These are phyloP conservation scores for Hymenochaete sp. DNA, from an alignment of 1,284 basidiomycete genomes.

Conservation along the genomic window DNA sequence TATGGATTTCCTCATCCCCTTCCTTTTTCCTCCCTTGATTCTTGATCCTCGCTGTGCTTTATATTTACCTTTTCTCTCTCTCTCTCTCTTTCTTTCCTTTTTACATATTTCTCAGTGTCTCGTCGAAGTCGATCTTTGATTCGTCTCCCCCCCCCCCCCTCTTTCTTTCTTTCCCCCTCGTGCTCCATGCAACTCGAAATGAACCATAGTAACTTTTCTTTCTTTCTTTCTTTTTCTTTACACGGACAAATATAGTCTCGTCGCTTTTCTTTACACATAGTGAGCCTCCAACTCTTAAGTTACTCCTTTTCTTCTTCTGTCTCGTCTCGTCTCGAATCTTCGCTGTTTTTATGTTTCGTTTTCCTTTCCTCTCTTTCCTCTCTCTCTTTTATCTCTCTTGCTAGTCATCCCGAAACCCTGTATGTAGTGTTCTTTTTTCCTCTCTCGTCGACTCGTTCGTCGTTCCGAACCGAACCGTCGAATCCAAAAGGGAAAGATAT, in stretches of 20 bases:
- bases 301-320: too few relatives aligned
- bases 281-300: too few relatives aligned
- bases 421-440: too few relatives aligned
- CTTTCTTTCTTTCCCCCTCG: not conserved
- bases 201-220: not conserved
- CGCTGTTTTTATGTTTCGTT: not conserved
- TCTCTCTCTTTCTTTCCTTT: slow-evolving; percentile 3
- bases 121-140: not conserved
- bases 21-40: too few relatives aligned
- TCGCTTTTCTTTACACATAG: too few relatives aligned
- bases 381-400: not conserved
- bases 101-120: not conserved
- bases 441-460: too few relatives aligned
- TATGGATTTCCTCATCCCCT: too few relatives aligned
- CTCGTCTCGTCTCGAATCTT: not conserved
- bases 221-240: too few relatives aligned
- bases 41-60: not conserved
- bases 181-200: not conserved
- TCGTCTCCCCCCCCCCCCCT: not conserved
- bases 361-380: not conserved
- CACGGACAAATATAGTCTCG: too few relatives aligned
- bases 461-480: too few relatives aligned
- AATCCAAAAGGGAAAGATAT: too few relatives aligned
- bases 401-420: too few relatives aligned
- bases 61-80: not conserved